These are phyloP conservation scores for Hippophae tibetana DNA, from an alignment of 306 rosid species.

Conservation along the genomic window DNA sequence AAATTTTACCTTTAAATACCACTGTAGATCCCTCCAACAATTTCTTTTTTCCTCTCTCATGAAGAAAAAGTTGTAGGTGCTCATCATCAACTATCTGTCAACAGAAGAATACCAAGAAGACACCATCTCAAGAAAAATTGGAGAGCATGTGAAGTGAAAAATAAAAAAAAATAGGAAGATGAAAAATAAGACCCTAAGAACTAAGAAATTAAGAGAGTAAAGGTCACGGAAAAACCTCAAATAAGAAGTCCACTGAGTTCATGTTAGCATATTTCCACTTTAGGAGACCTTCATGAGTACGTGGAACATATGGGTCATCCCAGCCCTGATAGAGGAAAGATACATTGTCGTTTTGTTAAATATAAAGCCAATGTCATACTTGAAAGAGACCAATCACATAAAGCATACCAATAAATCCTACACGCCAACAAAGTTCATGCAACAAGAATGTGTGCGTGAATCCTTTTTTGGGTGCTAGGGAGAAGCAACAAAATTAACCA, in stretches of 20 bases:
- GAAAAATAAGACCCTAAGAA: background rate
- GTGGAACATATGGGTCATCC: conserved; percentile 92
- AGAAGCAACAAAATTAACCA: too few species aligned
- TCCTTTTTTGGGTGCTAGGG: too few species aligned
- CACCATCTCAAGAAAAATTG: conserved; percentile 12
- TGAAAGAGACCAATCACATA: conserved; percentile 2
- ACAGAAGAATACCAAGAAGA: conserved; percentile 17
- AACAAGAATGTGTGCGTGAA: too few species aligned
- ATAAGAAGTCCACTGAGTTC: conserved; percentile 86
- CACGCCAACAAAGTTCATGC: too few species aligned
- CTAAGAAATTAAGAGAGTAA: conserved; percentile 15
- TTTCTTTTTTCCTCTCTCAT: conserved; percentile 80
- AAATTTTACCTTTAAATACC: conserved; percentile 54
- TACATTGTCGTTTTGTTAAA: conserved; percentile 10
- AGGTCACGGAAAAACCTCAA: conserved; percentile 53
- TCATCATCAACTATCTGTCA: conserved; percentile 56
- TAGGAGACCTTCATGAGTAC: conserved; percentile 91
- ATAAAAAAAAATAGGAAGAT: conserved; percentile 2
- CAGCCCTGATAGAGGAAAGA: conserved; percentile 52
- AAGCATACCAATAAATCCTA: background rate
- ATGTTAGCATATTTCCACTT: conserved; percentile 81
- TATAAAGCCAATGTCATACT: conserved; percentile 12
- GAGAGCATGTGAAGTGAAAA: conserved; percentile 11
- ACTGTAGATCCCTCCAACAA: conserved; percentile 71
- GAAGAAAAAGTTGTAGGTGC: conserved; percentile 45